A percentile compares a stretch with the other conserved stretches of the same genome.
These are phyloP conservation scores for Paraconiothyrium sp. DNA, from an alignment of 2,329 filamentous ascomycete species.

Conservation along the genomic window DNA sequence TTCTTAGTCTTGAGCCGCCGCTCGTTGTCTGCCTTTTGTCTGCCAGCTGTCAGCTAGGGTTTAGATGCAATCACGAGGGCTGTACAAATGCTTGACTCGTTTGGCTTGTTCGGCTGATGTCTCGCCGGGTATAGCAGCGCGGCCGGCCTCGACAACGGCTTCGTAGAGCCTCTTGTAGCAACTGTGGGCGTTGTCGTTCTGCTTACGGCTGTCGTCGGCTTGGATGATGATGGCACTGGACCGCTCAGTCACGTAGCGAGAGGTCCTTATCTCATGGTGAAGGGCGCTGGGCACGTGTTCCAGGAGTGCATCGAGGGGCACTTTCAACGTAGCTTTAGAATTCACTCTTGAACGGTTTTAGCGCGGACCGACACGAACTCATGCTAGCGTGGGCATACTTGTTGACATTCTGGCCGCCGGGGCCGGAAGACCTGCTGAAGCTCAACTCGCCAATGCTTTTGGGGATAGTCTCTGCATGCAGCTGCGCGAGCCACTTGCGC, in stretches of 20 bases:
- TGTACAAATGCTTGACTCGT: conserved; percentile 63
- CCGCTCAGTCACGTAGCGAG: conserved; percentile 65
- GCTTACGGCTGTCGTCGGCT: conserved; percentile 70
- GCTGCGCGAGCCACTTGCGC: conserved; percentile 65
- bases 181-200: conserved; percentile 66
- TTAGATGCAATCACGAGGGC: conserved; percentile 32
- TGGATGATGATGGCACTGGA: conserved; percentile 68
- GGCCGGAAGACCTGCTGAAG: conserved; percentile 71
- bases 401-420: conserved; percentile 75
- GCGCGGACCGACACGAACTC: conserved; percentile 16
- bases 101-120: conserved; percentile 65
- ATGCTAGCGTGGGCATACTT: conserved; percentile 58
- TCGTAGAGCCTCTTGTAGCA: conserved; percentile 68
- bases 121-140: conserved; percentile 65
- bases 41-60: conserved; percentile 42
- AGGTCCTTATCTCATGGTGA: conserved; percentile 61
- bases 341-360: conserved; percentile 62
- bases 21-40: conserved; percentile 67
- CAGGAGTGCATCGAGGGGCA: conserved; percentile 63
- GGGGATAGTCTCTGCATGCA: conserved; percentile 65
- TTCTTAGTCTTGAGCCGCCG: conserved; percentile 67
- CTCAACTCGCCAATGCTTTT: conserved; percentile 65
- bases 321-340: conserved; percentile 71
- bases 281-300: conserved; percentile 64
- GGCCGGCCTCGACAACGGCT: conserved; percentile 62